A percentile compares a stretch with the other conserved stretches of the same genome.
Evolutionary conservation across 2,329 filamentous ascomycete species (phyloP).

Genomic region (Pestalotiopsis sp.): DNA sequence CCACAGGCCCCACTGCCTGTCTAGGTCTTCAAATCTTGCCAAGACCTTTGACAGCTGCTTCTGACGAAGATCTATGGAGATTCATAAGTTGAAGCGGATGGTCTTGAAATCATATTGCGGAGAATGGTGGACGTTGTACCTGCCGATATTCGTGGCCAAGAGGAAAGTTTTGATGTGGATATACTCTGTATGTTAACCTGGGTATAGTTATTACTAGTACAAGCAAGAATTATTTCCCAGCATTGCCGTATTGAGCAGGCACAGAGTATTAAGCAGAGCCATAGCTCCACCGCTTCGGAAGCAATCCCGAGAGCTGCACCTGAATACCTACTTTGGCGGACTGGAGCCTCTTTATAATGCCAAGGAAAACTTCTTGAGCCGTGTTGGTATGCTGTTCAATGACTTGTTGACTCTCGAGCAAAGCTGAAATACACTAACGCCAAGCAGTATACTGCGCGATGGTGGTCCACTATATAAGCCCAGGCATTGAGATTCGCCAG

Average conservation of each 20-base stretch:
- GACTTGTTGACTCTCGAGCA: too few species aligned
- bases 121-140: background rate
- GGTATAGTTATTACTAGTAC: too few species aligned
- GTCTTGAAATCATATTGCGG: background rate
- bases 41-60: background rate
- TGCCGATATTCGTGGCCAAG: background rate
- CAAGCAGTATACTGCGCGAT: background rate
- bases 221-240: too few species aligned
- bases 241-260: too few species aligned
- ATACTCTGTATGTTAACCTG: background rate
- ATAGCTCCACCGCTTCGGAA: too few species aligned
- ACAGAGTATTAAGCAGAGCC: too few species aligned
- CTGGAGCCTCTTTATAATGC: too few species aligned
- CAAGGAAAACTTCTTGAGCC: too few species aligned
- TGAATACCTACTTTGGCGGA: too few species aligned
- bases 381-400: too few species aligned
- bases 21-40: background rate
- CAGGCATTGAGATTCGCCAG: background rate
- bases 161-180: background rate
- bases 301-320: too few species aligned
- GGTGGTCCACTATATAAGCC: background rate
- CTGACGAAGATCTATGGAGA: background rate
- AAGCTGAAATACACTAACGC: background rate
- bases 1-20: background rate
- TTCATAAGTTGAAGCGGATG: background rate